These are phyloP conservation scores for Pseudogymnoascus sp. DNA, from an alignment of 2,329 filamentous ascomycete species.

Conservation along the genomic window DNA sequence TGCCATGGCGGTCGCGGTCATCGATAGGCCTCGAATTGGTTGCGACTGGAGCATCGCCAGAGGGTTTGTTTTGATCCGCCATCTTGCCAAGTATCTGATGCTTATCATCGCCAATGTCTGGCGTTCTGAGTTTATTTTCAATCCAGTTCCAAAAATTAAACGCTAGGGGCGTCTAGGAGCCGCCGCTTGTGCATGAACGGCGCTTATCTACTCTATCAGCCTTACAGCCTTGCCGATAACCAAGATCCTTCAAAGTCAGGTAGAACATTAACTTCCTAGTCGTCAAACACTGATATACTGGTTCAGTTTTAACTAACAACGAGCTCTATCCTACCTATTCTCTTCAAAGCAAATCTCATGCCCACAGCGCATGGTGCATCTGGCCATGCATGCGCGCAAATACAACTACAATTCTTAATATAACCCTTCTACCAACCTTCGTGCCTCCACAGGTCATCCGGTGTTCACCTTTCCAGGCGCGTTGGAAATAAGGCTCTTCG, in stretches of 20 bases:
- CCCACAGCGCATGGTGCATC: not conserved
- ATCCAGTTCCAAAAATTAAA: not conserved
- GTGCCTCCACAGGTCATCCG: not conserved
- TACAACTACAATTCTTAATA: not conserved
- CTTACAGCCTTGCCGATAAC: conserved; percentile 4
- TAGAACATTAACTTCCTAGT: not conserved
- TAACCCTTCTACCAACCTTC: not conserved
- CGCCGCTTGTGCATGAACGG: not conserved
- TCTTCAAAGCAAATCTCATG: not conserved
- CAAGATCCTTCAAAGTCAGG: not conserved
- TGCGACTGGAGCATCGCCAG: conserved; percentile 1
- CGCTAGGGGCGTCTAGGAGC: not conserved
- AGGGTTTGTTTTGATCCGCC: not conserved
- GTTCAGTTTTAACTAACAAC: not conserved
- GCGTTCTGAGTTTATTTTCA: not conserved
- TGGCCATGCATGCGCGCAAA: not conserved
- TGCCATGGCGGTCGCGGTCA: conserved; percentile 7
- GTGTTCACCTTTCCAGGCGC: not conserved
- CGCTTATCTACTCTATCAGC: not conserved
- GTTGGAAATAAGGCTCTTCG: not conserved
- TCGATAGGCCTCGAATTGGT: not conserved
- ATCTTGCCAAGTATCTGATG: not conserved
- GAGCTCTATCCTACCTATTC: not conserved
- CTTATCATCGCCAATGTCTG: not conserved
- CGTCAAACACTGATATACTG: not conserved